Conservation (phyloP, 2,329 filamentous ascomycete species). For the Nemania sp. region DNA sequence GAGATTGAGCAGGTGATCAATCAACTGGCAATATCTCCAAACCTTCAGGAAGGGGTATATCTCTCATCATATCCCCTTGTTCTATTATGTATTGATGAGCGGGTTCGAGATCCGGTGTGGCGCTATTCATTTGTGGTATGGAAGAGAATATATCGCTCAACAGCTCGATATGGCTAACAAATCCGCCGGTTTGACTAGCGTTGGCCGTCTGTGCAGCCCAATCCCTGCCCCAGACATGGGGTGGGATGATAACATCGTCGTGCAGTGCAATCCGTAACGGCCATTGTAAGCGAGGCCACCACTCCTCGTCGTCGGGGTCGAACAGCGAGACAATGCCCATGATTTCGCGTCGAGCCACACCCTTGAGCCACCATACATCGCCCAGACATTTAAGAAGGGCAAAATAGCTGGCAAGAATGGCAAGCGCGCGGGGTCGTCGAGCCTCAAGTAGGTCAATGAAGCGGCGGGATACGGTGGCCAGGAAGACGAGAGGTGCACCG, state of each 20-base stretch:
- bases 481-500: slow-evolving; percentile 64
- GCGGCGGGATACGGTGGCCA: slow-evolving; percentile 65
- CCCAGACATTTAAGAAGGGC: slow-evolving; percentile 66
- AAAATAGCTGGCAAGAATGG: slow-evolving; percentile 69
- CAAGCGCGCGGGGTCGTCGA: slow-evolving; percentile 63
- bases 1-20: slow-evolving; percentile 9
- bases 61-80: slow-evolving; percentile 28
- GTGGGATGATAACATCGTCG: slow-evolving; percentile 57
- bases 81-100: slow-evolving; percentile 28
- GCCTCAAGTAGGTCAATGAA: slow-evolving; percentile 64
- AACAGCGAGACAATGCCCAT: slow-evolving; percentile 65
- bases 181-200: slow-evolving; percentile 39
- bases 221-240: slow-evolving; percentile 61
- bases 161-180: slow-evolving; percentile 52
- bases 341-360: slow-evolving; percentile 68
- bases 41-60: slow-evolving; percentile 28
- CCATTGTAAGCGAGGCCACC: slow-evolving; percentile 67
- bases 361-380: slow-evolving; percentile 70
- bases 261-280: slow-evolving; percentile 63
- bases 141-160: slow-evolving; percentile 47
- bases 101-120: slow-evolving; percentile 26
- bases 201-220: slow-evolving; percentile 50
- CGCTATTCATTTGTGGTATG: slow-evolving; percentile 31
- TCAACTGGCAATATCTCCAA: slow-evolving; percentile 30
- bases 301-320: slow-evolving; percentile 58